phyloP scores from a whole-genome alignment of 2,329 filamentous ascomycete species.

The Chaetomium sp. region DNA sequence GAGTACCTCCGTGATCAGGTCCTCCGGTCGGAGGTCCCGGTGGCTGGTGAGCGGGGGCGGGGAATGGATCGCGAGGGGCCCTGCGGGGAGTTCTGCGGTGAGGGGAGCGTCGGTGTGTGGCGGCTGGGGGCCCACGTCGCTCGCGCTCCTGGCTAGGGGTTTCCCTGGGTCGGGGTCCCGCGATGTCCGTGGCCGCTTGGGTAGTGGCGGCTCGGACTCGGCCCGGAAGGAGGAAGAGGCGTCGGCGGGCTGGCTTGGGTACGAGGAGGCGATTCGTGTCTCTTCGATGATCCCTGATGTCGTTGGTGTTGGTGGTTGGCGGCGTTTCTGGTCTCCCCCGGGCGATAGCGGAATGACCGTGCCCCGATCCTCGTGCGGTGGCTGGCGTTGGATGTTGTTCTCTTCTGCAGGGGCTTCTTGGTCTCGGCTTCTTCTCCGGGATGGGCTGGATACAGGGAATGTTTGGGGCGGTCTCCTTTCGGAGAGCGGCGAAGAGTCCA shows the following conservation, averaged over 20 bases:
- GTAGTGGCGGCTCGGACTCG: conserved; percentile 42
- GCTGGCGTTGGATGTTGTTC: background rate
- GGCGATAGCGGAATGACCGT: conserved; percentile 17
- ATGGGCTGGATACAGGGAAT: background rate
- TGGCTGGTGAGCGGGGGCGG: conserved; percentile 56
- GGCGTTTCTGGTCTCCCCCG: conserved; percentile 1
- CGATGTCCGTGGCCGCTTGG: conserved; percentile 35
- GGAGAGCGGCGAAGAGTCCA: conserved; percentile 31
- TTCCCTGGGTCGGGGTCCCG: conserved; percentile 29
- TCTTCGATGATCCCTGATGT: conserved; percentile 15
- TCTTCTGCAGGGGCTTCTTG: too few species aligned
- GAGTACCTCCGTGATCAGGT: conserved; percentile 60
- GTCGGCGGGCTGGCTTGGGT: conserved; percentile 10
- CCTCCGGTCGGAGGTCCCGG: conserved; percentile 45
- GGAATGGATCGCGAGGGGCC: conserved; percentile 54
- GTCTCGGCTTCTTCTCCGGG: background rate
- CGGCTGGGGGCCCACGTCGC: conserved; percentile 39
- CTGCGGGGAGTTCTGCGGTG: conserved; percentile 34
- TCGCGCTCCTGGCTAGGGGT: conserved; percentile 39
- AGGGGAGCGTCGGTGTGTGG: background rate
- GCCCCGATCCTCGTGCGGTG: background rate
- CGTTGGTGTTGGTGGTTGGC: background rate
- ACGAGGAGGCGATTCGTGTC: conserved; percentile 20
- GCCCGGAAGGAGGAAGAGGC: conserved; percentile 28
- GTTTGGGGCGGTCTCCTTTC: background rate